Percentiles rank a stretch among this genome's conserved stretches.
Conservation (phyloP, 1,284 basidiomycete genomes). For the Apiotrichum akiyoshidainum region DNA sequence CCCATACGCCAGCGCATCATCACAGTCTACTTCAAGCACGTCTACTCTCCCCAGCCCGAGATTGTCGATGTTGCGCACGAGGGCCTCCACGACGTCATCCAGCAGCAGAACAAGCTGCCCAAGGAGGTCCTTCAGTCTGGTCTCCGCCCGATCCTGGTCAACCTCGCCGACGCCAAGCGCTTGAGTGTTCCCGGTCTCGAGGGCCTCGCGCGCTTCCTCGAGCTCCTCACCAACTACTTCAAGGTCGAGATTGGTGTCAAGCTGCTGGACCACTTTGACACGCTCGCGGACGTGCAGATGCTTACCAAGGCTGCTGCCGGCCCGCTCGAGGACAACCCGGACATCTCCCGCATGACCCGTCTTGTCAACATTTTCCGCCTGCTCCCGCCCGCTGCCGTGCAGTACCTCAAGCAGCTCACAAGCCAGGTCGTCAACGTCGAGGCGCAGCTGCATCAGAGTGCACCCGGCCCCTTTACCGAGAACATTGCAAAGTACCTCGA, state of each 20-base stretch:
- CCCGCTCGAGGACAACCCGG: slow-evolving; percentile 81
- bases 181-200: slow-evolving; percentile 92
- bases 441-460: slow-evolving; percentile 82
- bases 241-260: slow-evolving; percentile 99
- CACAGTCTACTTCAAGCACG: slow-evolving; percentile 95
- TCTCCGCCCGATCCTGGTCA: slow-evolving; percentile 93
- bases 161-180: slow-evolving; percentile 92
- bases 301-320: slow-evolving; percentile 72
- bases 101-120: slow-evolving; percentile 86
- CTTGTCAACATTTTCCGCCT: slow-evolving; percentile 97
- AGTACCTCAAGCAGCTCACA: slow-evolving; percentile 84
- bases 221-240: slow-evolving; percentile 97
- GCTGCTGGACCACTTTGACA: slow-evolving; percentile 90
- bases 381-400: slow-evolving; percentile 85
- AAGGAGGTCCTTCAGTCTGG: slow-evolving; percentile 95
- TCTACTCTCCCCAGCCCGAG: slow-evolving; percentile 89
- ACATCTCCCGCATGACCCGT: slow-evolving; percentile 87
- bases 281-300: slow-evolving; percentile 74
- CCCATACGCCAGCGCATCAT: slow-evolving; percentile 82
- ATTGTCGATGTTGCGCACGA: slow-evolving; percentile 96
- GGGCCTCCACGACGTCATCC: slow-evolving; percentile 82
- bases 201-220: slow-evolving; percentile 89
- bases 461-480: slow-evolving; percentile 87
- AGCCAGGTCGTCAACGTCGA: slow-evolving; percentile 92
- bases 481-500: slow-evolving; percentile 89